These are phyloP conservation scores for Tetragonia tetragonoides DNA, from an alignment of 148 eudicot genomes.

Conservation along the genomic window DNA sequence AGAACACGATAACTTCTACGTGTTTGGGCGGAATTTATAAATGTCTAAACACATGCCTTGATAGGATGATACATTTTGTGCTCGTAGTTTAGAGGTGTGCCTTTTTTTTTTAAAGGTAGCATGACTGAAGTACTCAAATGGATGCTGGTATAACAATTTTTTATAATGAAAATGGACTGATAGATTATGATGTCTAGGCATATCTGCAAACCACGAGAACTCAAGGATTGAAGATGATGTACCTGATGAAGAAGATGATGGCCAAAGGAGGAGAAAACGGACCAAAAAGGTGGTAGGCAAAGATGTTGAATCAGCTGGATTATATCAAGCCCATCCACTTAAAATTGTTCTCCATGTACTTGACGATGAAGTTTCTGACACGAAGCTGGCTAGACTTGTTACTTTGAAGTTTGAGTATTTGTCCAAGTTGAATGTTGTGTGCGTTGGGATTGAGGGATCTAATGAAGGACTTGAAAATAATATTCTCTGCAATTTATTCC, in stretches of 20 bases:
- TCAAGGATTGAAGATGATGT: conserved; percentile 74
- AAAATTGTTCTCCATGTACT: conserved; percentile 61
- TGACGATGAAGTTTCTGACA: conserved; percentile 56
- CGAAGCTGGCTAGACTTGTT: conserved; percentile 59
- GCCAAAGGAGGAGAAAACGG: conserved; percentile 88
- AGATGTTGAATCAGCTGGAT: conserved; percentile 67
- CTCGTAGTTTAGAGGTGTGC: neutral
- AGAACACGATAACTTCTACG: too few species aligned
- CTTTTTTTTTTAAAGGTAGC: too few species aligned
- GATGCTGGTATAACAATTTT: neutral
- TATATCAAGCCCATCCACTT: conserved; percentile 84
- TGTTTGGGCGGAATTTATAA: neutral
- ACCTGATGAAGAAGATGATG: conserved; percentile 93
- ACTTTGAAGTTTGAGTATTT: conserved; percentile 84
- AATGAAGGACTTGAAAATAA: conserved; percentile 60
- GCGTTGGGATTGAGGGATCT: conserved; percentile 85
- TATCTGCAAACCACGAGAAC: conserved; percentile 50
- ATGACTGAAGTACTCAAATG: neutral
- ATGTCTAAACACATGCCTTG: neutral
- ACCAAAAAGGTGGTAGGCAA: conserved; percentile 68
- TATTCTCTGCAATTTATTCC: conserved; percentile 87
- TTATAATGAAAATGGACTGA: conserved; percentile 1
- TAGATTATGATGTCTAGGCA: conserved; percentile 39
- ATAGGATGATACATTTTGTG: neutral
- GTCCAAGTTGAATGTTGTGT: conserved; percentile 75